Base-by-base conservation (phyloP, 2,329 filamentous ascomycete species). In the Talaromyces sp. region DNA sequence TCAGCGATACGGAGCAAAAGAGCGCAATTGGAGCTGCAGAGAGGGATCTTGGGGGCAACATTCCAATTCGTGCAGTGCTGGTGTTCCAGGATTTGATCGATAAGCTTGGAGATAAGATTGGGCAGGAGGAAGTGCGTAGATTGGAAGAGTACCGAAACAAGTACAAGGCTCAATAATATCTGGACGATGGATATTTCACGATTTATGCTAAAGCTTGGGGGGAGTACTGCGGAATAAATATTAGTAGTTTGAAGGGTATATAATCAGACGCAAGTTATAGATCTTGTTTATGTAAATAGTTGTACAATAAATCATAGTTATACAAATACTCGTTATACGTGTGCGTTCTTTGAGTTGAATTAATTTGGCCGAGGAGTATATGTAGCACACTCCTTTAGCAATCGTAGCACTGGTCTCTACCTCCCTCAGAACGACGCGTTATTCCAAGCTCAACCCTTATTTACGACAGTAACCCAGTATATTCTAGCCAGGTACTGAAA, bases 11-110 rank as follows among this genome's bases (percentile, higher is more conserved):
- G 54, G 86, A 86, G 78, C 39, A 72, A 27, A 86, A 88, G 71
- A 97, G 92, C 75, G 92, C 93, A 16, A 92, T 97, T 77, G 92
- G 91, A 22, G 89, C 93, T 82, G 86, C 97, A 66, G 88, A 88
- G 77, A 90, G 89, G 78, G 90, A 96, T 81, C 92, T 91, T 71
- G 87, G 87, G 27, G 75, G 67, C 16, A 73, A 73, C 62, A 89
- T 97, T 66, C 92, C 93, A 1, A 92, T 97, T 66, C 83, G 93
- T 70, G 85, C 92, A 19, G 95, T 97, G 69, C 65, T 76, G 57
- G 70, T 73, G 50, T 83, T 98, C 69, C 87, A 93, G 73, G 92
- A 98, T 77, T 88, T 98, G 70, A 88, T 93, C 70, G 84, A 84
- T 63, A 89, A 88, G 11, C 82, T 91, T 76, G 85, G 85, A 73